phyloP scores from a whole-genome alignment of 176 grass and related monocot genomes.

The Dactylis glomerata region DNA sequence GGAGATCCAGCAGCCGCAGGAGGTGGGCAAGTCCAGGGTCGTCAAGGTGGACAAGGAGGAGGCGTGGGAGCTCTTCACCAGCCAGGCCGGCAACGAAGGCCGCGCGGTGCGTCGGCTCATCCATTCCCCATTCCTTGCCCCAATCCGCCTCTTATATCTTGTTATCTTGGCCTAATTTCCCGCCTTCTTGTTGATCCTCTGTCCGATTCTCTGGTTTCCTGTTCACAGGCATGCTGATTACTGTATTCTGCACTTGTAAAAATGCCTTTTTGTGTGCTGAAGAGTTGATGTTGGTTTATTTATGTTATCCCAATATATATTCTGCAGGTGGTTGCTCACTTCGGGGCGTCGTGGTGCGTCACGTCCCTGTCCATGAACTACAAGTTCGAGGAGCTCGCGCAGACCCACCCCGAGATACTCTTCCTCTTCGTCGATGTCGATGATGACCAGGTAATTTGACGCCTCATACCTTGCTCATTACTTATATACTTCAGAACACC shows the following conservation, averaged over 20 bases:
- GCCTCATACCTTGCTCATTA: too few relatives aligned
- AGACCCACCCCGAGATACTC: constrained; percentile 56
- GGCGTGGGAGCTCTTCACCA: constrained; percentile 62
- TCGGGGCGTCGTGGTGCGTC: constrained; percentile 90
- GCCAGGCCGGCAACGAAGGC: constrained; percentile 67
- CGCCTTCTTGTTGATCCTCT: not conserved
- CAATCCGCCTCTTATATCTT: not conserved
- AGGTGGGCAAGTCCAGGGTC: constrained; percentile 49
- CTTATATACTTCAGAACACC: not conserved
- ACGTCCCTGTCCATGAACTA: constrained; percentile 93
- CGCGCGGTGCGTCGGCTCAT: constrained; percentile 41
- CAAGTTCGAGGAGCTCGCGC: constrained; percentile 85
- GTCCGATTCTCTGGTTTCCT: not conserved
- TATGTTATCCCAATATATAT: not conserved
- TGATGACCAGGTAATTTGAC: constrained; percentile 79
- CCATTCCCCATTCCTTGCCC: not conserved
- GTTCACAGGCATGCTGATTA: not conserved
- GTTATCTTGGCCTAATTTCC: not conserved
- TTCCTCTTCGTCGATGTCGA: constrained; percentile 92
- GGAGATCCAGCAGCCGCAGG: constrained; percentile 48
- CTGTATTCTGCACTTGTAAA: not conserved
- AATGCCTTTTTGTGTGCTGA: too few relatives aligned
- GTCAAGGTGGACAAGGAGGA: constrained; percentile 78
- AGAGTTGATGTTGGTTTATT: not conserved
- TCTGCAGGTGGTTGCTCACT: constrained; percentile 73